These are phyloP conservation scores for Lactarius hengduanensis DNA, from an alignment of 768 basidiomycete genomes.

Conservation along the genomic window DNA sequence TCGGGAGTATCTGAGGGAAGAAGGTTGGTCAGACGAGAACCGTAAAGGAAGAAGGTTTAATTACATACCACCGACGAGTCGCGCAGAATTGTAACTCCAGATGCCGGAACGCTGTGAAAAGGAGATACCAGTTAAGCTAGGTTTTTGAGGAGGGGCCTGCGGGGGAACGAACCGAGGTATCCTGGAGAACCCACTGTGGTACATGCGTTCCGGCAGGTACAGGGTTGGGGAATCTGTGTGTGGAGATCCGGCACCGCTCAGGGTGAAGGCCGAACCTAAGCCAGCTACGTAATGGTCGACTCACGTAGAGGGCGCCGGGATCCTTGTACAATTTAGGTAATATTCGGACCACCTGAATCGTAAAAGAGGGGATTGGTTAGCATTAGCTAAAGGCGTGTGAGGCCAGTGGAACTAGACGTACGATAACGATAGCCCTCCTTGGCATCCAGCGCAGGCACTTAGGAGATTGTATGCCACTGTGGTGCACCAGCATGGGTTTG, in stretches of 20 bases:
- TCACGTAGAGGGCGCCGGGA: background rate
- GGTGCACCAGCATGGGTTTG: background rate
- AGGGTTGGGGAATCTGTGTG: slow-evolving; percentile 19
- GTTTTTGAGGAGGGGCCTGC: background rate
- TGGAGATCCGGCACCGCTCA: background rate
- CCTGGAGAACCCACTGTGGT: slow-evolving; percentile 13
- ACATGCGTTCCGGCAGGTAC: slow-evolving; percentile 17
- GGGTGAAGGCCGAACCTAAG: background rate
- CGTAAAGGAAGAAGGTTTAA: background rate
- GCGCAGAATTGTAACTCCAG: slow-evolving; percentile 1
- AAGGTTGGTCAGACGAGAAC: background rate
- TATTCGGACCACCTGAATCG: background rate
- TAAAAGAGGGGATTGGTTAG: too few relatives aligned
- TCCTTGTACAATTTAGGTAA: background rate
- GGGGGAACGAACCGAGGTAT: slow-evolving; percentile 6
- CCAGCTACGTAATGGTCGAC: background rate
- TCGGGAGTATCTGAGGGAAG: slow-evolving; percentile 6
- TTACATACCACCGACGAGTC: slow-evolving; percentile 1
- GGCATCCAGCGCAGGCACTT: background rate
- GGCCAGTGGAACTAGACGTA: background rate
- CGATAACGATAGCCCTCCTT: background rate
- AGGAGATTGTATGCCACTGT: background rate
- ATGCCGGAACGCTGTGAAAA: background rate
- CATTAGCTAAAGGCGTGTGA: background rate
- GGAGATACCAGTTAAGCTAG: background rate